Conservation (phyloP, 306 rosid genomes). For the Quercus rubra region DNA sequence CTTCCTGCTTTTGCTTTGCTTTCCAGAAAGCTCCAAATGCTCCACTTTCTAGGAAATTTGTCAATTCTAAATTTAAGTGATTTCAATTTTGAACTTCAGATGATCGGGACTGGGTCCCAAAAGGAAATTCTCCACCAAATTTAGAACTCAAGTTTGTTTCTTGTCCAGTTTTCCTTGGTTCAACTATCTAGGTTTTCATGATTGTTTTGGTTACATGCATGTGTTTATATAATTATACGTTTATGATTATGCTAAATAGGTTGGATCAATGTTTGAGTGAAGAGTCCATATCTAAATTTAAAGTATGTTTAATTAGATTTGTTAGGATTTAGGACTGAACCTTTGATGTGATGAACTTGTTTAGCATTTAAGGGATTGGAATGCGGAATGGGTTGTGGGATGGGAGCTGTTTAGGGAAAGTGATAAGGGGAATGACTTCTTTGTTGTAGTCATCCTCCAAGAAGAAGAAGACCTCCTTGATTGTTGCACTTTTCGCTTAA, state of each 20-base stretch:
- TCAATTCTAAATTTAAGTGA: not conserved
- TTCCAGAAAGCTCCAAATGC: not conserved
- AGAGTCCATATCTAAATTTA: not conserved
- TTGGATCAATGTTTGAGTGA: not conserved
- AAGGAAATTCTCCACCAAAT: not conserved
- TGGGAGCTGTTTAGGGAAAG: no score
- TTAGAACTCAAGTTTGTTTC: not conserved
- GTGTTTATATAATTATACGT: not conserved
- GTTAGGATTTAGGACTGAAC: not conserved
- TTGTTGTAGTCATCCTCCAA: no score
- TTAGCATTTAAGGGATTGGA: no score
- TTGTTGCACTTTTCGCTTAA: no score
- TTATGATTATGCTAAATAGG: not conserved
- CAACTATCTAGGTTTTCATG: not conserved
- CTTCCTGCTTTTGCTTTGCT: slow-evolving; percentile 17
- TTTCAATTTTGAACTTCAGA: not conserved
- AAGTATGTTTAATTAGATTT: no score
- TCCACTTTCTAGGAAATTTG: not conserved
- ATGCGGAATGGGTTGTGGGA: no score
- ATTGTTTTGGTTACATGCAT: not conserved
- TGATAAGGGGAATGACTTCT: no score
- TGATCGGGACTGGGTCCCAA: not conserved
- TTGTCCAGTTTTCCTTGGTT: not conserved
- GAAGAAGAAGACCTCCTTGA: no score
- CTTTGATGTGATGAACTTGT: not conserved